Percentiles rank a stretch among this genome's conserved stretches.
These are phyloP conservation scores for Chaetomiaceae sp. DNA, from an alignment of 2,329 filamentous ascomycete genomes.

Conservation along the genomic window DNA sequence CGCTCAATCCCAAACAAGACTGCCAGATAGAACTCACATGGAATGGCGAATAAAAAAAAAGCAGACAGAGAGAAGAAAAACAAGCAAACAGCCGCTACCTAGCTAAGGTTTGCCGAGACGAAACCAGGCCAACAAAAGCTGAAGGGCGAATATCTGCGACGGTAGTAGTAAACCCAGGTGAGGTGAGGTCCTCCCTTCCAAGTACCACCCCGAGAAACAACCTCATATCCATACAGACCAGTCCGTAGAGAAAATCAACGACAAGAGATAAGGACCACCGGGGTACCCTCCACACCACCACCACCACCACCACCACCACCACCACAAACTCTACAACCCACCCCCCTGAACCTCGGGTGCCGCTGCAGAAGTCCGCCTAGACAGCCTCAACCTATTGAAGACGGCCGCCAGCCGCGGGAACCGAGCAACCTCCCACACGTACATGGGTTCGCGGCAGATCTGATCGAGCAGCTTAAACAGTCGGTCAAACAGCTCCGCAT, in stretches of 20 bases:
- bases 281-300: no score
- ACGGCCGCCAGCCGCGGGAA: background rate
- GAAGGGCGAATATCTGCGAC: no score
- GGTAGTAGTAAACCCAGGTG: background rate
- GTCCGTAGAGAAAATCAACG: slow-evolving; percentile 5
- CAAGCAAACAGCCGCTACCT: background rate
- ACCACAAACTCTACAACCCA: background rate
- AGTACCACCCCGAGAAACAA: slow-evolving; percentile 1
- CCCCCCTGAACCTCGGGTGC: no score
- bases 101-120: background rate
- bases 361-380: background rate
- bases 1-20: background rate
- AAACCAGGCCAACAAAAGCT: no score
- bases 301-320: no score
- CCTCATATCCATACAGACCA: slow-evolving; percentile 10
- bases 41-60: no score
- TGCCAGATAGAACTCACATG: background rate
- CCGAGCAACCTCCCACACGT: background rate
- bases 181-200: no score
- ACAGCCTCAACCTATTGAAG: background rate
- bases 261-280: slow-evolving; percentile 19
- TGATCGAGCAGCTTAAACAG: background rate
- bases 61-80: background rate
- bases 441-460: background rate
- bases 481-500: background rate